phyloP scores from a whole-genome alignment of 2,329 filamentous ascomycete species.

The Beauveria australis region DNA sequence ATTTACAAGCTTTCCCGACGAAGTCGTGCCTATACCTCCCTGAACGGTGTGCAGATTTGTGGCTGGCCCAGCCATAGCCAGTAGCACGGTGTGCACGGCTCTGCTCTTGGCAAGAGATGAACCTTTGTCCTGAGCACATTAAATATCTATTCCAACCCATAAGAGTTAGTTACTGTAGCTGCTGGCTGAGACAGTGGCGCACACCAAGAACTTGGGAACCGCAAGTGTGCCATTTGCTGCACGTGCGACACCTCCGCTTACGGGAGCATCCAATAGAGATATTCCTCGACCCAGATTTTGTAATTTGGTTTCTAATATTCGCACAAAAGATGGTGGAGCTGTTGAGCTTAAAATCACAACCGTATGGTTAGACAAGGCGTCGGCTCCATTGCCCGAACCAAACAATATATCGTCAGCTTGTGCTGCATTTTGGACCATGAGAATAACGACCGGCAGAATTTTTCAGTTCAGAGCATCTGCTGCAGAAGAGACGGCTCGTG shows the following conservation, averaged over 20 bases:
- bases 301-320: slow-evolving; percentile 18
- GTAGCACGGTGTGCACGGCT: slow-evolving; percentile 20
- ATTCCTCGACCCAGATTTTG: slow-evolving; percentile 19
- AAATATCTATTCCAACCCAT: slow-evolving; percentile 18
- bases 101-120: slow-evolving; percentile 17
- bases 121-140: slow-evolving; percentile 22
- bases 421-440: slow-evolving; percentile 28
- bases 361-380: slow-evolving; percentile 19
- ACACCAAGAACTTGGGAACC: slow-evolving; percentile 14
- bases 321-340: slow-evolving; percentile 25
- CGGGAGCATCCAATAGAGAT: slow-evolving; percentile 26
- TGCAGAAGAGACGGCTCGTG: slow-evolving; percentile 19
- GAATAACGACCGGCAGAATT: slow-evolving; percentile 23
- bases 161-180: neutral
- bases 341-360: slow-evolving; percentile 28
- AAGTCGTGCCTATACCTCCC: slow-evolving; percentile 43
- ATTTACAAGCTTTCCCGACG: slow-evolving; percentile 50
- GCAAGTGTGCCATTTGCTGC: slow-evolving; percentile 29
- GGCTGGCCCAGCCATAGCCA: slow-evolving; percentile 23
- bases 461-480: slow-evolving; percentile 19
- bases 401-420: slow-evolving; percentile 27
- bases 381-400: slow-evolving; percentile 20
- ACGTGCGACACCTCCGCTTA: slow-evolving; percentile 29
- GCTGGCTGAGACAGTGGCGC: neutral
- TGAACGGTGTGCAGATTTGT: slow-evolving; percentile 36